Evolutionary conservation across 2,329 filamentous ascomycete species (phyloP).

Genomic region (Zalaria obscura): DNA sequence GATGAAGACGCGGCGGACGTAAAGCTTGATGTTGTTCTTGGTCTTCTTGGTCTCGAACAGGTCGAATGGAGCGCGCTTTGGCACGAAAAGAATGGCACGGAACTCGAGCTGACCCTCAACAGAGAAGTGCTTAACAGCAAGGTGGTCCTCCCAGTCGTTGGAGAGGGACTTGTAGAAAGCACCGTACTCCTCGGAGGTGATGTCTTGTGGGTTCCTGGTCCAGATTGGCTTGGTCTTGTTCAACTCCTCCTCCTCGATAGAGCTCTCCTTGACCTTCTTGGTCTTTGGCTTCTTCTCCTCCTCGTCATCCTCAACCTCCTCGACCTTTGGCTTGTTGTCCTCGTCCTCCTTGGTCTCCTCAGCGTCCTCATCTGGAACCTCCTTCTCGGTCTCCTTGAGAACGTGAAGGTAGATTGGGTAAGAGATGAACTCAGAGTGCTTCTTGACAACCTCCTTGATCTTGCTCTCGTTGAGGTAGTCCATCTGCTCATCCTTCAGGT

Average conservation of each 20-base stretch:
- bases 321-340: constrained; percentile 88
- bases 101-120: constrained; percentile 99
- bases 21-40: constrained; percentile 99
- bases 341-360: constrained; percentile 58
- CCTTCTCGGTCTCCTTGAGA: constrained; percentile 96
- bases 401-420: constrained; percentile 99
- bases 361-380: constrained; percentile 92
- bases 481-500: constrained; percentile 97
- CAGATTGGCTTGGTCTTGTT: constrained; percentile 99
- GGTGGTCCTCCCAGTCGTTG: constrained; percentile 99
- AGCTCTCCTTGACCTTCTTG: constrained; percentile 95
- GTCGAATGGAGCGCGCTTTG: constrained; percentile 98
- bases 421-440: constrained; percentile 99
- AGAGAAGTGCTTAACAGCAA: constrained; percentile 99
- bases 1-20: constrained; percentile 99
- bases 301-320: constrained; percentile 70
- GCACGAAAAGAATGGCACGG: constrained; percentile 98
- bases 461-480: constrained; percentile 98
- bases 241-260: constrained; percentile 97
- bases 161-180: constrained; percentile 99
- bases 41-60: constrained; percentile 99
- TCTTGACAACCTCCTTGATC: constrained; percentile 99
- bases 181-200: constrained; percentile 90
- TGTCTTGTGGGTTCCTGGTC: constrained; percentile 95
- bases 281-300: constrained; percentile 71